phyloP scores from a whole-genome alignment of 345 rosid species.

The Gossypium raimondii region DNA sequence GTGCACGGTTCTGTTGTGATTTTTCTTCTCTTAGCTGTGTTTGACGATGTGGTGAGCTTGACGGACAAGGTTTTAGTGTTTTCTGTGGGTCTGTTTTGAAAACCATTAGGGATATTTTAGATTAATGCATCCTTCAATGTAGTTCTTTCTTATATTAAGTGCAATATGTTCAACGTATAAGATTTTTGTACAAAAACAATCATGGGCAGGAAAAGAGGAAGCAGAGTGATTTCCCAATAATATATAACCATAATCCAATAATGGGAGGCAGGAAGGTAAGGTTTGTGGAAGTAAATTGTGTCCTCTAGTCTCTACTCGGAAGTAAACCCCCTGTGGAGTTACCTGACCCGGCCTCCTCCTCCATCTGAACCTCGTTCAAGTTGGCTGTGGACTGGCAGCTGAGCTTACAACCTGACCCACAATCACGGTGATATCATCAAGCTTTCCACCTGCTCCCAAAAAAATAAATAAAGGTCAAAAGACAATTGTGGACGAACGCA shows the following conservation, averaged over 20 bases:
- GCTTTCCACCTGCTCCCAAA: constrained; percentile 70
- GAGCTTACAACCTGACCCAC: background rate
- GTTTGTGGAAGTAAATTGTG: background rate
- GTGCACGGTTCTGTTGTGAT: background rate
- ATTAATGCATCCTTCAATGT: too few relatives aligned
- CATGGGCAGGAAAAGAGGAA: background rate
- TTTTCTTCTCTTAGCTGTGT: background rate
- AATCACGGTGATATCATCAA: constrained; percentile 38
- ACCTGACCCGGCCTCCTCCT: background rate
- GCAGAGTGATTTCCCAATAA: background rate
- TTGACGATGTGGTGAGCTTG: background rate
- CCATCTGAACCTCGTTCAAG: background rate
- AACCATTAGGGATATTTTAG: background rate
- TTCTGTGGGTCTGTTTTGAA: background rate
- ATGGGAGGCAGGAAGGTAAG: background rate
- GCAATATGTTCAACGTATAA: background rate
- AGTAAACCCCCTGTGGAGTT: background rate
- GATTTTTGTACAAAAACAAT: background rate
- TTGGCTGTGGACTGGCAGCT: background rate
- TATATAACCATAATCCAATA: background rate
- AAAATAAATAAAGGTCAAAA: background rate
- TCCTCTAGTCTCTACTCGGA: background rate
- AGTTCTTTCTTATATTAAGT: background rate
- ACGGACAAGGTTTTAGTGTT: background rate
- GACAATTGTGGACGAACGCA: constrained; percentile 7